Base-by-base conservation (phyloP, 768 basidiomycete genomes). In the Collybia mongolica region DNA sequence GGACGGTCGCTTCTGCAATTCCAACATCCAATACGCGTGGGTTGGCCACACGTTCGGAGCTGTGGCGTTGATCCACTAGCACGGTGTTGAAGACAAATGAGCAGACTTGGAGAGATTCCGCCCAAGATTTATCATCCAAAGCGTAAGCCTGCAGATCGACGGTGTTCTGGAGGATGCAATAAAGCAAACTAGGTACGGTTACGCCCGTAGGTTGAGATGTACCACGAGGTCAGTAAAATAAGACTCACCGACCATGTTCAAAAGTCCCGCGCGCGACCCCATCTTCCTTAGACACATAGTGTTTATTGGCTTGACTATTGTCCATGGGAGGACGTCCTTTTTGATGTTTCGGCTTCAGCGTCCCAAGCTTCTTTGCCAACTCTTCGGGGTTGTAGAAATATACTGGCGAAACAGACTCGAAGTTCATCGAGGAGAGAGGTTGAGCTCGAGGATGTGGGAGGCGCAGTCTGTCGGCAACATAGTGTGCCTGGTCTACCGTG, bases 351-450 rank as follows among this genome's bases (percentile, higher is more conserved):
- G 70, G 69, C 42, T 68, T 74, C 46, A 79, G 65, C 2, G 56
- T 58, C 8, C 60, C 54, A 2, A 80, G 53, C 54, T 75, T 80
- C 36, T 65, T 67, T 1, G 55, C 42, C 8, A 81, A 59, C 15
- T 71, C 69, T 0, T 62, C 44, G 3, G 15, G 17, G 6, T 53
- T 57, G 41, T 44, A 14, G 45, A 81, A 81, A 38, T 65, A 59
- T 28, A 81, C 76, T 0, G 79, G 79, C 0, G 80, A 81, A 6
- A 81, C 54, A 0, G 78, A 80, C 22, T 70, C 65, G 48, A 77
- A 79, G 7, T 70, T 56, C 3, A 45, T 47, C 4, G 63, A 51
- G 5, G 5, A 39, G 52, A 60, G 54, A n/a, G 48, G 42, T 0
- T 57, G 38, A 5, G 12, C 24, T 0, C 39, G 46, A 7, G 59